Conservation (phyloP, 2,329 filamentous ascomycete species). For the Clonostachys rhizophaga region DNA sequence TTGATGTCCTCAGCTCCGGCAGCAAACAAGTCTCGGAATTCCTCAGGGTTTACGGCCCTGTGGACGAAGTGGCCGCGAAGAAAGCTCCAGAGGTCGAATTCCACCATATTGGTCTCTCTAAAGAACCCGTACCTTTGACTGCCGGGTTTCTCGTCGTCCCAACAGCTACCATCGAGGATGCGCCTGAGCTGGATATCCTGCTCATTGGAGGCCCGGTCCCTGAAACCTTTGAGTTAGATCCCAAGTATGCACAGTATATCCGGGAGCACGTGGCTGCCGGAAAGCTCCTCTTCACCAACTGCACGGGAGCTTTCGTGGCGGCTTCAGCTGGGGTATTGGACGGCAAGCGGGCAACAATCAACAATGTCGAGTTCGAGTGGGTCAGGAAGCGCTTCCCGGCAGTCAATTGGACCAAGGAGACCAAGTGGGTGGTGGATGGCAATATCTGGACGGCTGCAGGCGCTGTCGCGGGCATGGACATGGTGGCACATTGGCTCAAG, state of each 20-base stretch:
- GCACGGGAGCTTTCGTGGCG: constrained; percentile 57
- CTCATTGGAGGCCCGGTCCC: constrained; percentile 24
- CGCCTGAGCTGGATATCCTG: constrained; percentile 29
- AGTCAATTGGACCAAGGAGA: constrained; percentile 55
- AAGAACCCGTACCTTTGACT: constrained; percentile 14
- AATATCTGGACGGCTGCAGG: constrained; percentile 55
- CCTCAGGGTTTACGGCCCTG: constrained; percentile 2
- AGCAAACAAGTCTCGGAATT: constrained; percentile 8
- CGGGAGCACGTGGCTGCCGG: constrained; percentile 23
- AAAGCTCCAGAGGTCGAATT: constrained; percentile 7
- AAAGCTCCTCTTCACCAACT: constrained; percentile 53
- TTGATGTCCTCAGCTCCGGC: constrained; percentile 19
- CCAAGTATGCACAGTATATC: constrained; percentile 22
- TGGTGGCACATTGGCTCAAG: constrained; percentile 26
- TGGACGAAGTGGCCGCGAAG: not conserved
- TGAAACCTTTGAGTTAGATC: constrained; percentile 15
- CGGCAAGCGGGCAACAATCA: constrained; percentile 59
- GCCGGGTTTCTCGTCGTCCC: constrained; percentile 13
- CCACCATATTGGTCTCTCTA: constrained; percentile 24
- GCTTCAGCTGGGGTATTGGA: constrained; percentile 57
- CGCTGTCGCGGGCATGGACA: constrained; percentile 23
- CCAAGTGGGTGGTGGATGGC: constrained; percentile 61
- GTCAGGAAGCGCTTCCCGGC: constrained; percentile 39
- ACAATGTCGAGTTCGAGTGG: constrained; percentile 51
- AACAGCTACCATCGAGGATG: constrained; percentile 21